Percentiles rank a stretch among this genome's conserved stretches.
These are phyloP conservation scores for grape (Vitis vinifera) DNA, from an alignment of 164 flowering plant species.

Conservation along the genomic window ASM3070453v1 NC_081807.1:1468001-1468500, in stretches of 20 bases:
- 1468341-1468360: conserved; percentile 86
- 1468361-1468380: conserved; percentile 48
- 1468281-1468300: background rate
- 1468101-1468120: too few relatives aligned
- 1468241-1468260: background rate
- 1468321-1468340: conserved; percentile 68
- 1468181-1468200: too few relatives aligned
- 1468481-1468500: conserved; percentile 13
- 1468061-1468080: too few relatives aligned
- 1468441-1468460: conserved; percentile 14
- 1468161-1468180: too few relatives aligned
- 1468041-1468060: too few relatives aligned
- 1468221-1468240: background rate
- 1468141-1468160: too few relatives aligned
- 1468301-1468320: conserved; percentile 39
- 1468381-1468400: conserved; percentile 68
- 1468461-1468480: background rate
- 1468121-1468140: too few relatives aligned
- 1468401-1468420: conserved; percentile 22
- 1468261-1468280: background rate
- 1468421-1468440: conserved; percentile 15
- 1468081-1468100: too few relatives aligned
- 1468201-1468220: background rate
- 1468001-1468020: too few relatives aligned
- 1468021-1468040: too few relatives aligned